Percentiles rank a stretch among this genome's conserved stretches.
These are phyloP conservation scores for Obelidium mucronatum DNA, from an alignment of 192 early-diverging fungal genomes.

Conservation along the genomic window DNA sequence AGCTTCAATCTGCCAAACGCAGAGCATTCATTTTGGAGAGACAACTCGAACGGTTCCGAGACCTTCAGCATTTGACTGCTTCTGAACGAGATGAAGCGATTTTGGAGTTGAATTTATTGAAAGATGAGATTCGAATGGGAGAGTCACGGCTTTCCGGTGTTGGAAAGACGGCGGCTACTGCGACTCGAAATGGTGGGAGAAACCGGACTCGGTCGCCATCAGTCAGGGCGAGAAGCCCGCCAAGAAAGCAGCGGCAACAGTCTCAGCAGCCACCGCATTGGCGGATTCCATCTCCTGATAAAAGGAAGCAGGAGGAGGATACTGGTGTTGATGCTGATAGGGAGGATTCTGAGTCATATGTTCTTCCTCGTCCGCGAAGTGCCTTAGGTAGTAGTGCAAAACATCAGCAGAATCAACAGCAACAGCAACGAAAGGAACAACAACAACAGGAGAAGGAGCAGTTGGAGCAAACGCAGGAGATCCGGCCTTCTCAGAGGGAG, in stretches of 20 bases:
- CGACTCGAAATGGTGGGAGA: background rate
- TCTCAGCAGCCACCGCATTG: background rate
- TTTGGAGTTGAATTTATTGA: conserved; percentile 24
- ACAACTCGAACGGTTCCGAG: conserved; percentile 28
- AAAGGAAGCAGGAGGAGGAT: background rate
- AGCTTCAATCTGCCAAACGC: conserved; percentile 17
- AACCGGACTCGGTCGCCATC: background rate
- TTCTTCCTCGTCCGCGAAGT: background rate
- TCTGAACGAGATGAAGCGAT: conserved; percentile 31
- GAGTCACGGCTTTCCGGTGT: background rate
- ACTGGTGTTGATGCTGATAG: conserved; percentile 18
- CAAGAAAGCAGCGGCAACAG: background rate
- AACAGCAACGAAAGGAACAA: background rate
- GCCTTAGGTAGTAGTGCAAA: no score
- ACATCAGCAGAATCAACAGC: background rate
- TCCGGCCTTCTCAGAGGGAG: no score
- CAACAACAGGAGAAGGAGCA: background rate
- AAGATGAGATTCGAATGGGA: conserved; percentile 17
- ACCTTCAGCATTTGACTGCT: conserved; percentile 30
- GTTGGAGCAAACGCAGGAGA: background rate
- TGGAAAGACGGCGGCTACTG: background rate
- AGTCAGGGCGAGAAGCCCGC: background rate
- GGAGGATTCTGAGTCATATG: background rate
- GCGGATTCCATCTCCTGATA: background rate
- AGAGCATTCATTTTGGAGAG: conserved; percentile 31